Evolutionary conservation across 2,329 filamentous ascomycete species (phyloP), one percentile per base, ranked within the genome.

Genomic region (Curvularia sp.): DNA sequence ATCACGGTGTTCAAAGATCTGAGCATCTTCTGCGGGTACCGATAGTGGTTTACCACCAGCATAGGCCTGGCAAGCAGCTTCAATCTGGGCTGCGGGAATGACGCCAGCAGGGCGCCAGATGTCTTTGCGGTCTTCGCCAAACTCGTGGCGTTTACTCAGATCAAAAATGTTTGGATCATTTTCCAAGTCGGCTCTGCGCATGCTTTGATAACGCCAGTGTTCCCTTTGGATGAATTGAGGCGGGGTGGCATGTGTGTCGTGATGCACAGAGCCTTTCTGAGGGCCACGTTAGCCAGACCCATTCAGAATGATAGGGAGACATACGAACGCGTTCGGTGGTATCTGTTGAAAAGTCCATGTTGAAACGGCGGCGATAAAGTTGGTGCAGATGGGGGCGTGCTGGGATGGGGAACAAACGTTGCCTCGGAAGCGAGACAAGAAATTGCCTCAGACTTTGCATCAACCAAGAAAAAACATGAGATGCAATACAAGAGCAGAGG

Each of bases 161-260:
- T 82, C 70, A 20, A 78, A 70, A 46, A 89, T 59, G 70, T 71
- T 60, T 71, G 69, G 49, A 63, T 76, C 67, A 57, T 88, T 83
- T 9, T 84, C 80, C 3, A 82, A 77, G 58, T 88, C 85, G 4
- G 78, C 63, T 54, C 61, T 69, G 55, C 87, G 83, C 42, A 86
- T 82, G 58, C 85, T 88, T 31, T 89, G 87, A 65, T 89, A 92
- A 22, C 67, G 68, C 74, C 74, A 75, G 47, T 77, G 73, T 58
- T 70, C 70, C 59, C 64, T 68, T 41, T 73, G 69, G 35, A 77
- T 73, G 55, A 76, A 76, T 13, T 70, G 60, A 26, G 74, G 74
- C n/a, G 74, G 72, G 5, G 64, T 68, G 22, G 74, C 74, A 66
- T 77, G 73, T 7, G 74, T 77, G 31, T 77, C 73, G 66, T 74